Base-by-base conservation (phyloP, 169 alveolate species). In the Eimeria praecox region DNA sequence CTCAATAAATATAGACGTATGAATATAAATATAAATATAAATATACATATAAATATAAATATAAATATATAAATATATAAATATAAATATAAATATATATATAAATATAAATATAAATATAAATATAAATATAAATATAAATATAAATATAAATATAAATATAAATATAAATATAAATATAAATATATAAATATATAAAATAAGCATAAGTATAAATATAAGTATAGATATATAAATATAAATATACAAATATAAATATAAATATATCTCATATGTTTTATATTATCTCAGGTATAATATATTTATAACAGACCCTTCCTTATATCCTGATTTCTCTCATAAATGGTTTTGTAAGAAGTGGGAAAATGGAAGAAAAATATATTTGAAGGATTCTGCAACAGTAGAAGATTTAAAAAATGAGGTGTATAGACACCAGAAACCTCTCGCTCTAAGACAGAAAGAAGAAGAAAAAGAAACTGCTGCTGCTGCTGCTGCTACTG, bases 361-460 rank as follows among this genome's bases (percentile, higher is more conserved):
- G 98, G 94, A 94, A 80, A 97, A 98, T 75, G 99, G 99, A 24
- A 80, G 92, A 49, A 98, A 98, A 95, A 56, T 97, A 24, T 98
- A 97, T 77, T 94, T 98, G 64, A 66, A 95, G 49, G 99, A 98
- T 91, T 89, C 95, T 24, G 96, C 97, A 62, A 97, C 98, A 27
- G 99, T 98, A 66, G 54, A 35, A 46, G 98, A 97, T 30, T 96
- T 96, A 24, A 97, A 97, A 95, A 94, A 75, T 44, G 78, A 92
- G 71, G 90, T 98, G 24, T 97, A 97, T 59, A 9, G 38, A 12
- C 56, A 78, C 16, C 89, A 78, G 66, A 78, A 42, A 59, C 89
- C 89, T 30, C 56, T 42, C 14, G 89, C 35, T 22, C 9, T 46
- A 5, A 27, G 66, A 18, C 66, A 78, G 35, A 78, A 78, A 44